These are phyloP conservation scores for Pythium plurisporium DNA, from an alignment of 352 stramenopile species.

Conservation along the genomic window DNA sequence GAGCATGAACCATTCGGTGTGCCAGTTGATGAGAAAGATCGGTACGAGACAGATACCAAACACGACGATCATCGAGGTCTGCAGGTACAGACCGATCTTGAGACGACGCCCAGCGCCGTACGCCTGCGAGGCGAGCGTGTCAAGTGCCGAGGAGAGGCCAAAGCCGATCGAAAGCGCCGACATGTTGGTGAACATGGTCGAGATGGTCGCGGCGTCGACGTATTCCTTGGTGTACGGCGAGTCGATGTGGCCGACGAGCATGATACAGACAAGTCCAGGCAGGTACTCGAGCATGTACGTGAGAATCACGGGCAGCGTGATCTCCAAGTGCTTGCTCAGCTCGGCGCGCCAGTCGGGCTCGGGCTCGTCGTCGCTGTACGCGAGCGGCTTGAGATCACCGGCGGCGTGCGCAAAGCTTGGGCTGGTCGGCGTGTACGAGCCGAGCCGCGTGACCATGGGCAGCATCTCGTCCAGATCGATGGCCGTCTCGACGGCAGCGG, in stretches of 20 bases:
- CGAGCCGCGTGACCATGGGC: constrained; percentile 46
- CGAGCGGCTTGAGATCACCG: constrained; percentile 38
- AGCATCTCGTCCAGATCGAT: constrained; percentile 27
- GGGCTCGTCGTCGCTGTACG: constrained; percentile 33
- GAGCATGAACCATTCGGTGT: constrained; percentile 57
- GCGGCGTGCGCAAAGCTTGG: constrained; percentile 38
- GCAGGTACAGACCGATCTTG: constrained; percentile 83
- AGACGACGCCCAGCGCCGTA: constrained; percentile 63
- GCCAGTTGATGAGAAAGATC: constrained; percentile 71
- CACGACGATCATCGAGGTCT: constrained; percentile 73
- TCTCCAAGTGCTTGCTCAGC: constrained; percentile 30
- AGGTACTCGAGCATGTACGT: constrained; percentile 76
- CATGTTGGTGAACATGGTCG: constrained; percentile 79
- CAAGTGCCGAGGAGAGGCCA: constrained; percentile 79
- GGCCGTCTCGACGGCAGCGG: background rate
- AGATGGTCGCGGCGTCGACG: constrained; percentile 61
- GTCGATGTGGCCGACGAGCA: constrained; percentile 64
- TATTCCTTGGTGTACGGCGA: constrained; percentile 69
- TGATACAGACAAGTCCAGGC: constrained; percentile 57
- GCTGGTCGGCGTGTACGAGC: constrained; percentile 46
- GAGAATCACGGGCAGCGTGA: constrained; percentile 65
- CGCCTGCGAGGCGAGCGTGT: constrained; percentile 85
- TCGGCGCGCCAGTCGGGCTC: constrained; percentile 37
- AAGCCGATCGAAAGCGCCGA: constrained; percentile 74
- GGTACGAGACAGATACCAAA: constrained; percentile 49